Base-by-base conservation (phyloP, 2,329 filamentous ascomycete genomes). In the Cladophialophora exuberans region DNA sequence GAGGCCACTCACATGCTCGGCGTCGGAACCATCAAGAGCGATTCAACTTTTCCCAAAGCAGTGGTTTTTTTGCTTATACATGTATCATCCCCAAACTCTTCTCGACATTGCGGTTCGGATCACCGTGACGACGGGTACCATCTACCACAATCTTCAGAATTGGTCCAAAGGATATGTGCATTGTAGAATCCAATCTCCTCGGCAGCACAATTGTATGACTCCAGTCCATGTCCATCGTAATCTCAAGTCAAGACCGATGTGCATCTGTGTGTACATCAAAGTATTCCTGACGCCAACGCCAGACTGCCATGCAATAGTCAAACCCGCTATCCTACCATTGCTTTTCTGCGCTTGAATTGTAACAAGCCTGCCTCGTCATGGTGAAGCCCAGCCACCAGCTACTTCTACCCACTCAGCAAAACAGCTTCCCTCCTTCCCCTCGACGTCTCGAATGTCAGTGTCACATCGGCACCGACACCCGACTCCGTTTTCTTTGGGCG, bases 381-480 rank as follows among this genome's bases (percentile, higher is more conserved):
- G 81, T 49, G 80, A 82, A 55, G 89, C 85, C 90, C 92, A 99
- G 56, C 94, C 94, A 65, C 94, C 94, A 43, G 92, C 93, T 65
- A 97, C 91, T 57, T 97, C 90, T 11, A 99, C 94, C 94, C 94
- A 99, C 74, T 99, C 91, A 7, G 90, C 83, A 53, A 97, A 79
- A 75, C 94, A 99, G 64, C 90, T 96, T 59, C 94, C 94, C 70
- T 96, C 89, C 74, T 97, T 99, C 72, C 91, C 92, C 76, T 99
- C 94, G 22, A 99, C 92, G 69, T 99, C 94, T 48, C 93, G 90
- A 69, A 97, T 95, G 70, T 99, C 94, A 3, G 91, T 97, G 69
- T 99, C 94, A 73, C 94, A 99, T 70, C 88, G 87, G 79, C 94
- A 99, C 67, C 94, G 86, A 76, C 94, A 99, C 31, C 94, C 94